Evolutionary conservation across 768 basidiomycete genomes (phyloP), one percentile per base, ranked within the genome.

Genomic region (Cyclocybe cylindracea): DNA sequence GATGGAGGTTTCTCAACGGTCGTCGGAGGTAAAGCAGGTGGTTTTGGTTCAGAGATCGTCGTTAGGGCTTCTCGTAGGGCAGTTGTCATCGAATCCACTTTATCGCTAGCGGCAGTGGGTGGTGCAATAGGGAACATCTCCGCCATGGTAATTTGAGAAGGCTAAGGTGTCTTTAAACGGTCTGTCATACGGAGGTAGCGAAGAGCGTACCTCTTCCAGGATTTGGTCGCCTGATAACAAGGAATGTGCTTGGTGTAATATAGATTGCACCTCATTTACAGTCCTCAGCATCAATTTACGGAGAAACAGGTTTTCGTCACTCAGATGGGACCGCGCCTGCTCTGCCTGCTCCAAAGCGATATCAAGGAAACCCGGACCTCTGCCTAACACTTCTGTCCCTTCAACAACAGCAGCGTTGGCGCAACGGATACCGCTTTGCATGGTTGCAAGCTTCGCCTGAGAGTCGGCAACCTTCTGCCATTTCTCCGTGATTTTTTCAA

Each of bases 311-410:
- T 87, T 91, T 63, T 94, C 89, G 35, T 85, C 81, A 31, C 72
- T 66, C 14, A 93, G 77, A 39, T 79, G 78, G 18, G 70, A 70
- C 36, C 87, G 74, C 1, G 87, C 82, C 45, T 76, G 74, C 64
- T 93, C 90, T 0, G 89, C 85, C 57, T 92, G 81, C 42, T 86
- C 84, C 33, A 93, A 72, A 5, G 89, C 85, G 31, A 79, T 68
- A 55, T 93, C 90, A 31, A 85, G 61, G 59, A 80, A 78, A 9
- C 76, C 77, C 45, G 77, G 75, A 1, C 82, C 80, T 62, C 74
- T 82, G 13, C 78, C 78, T 9, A 78, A 54, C 31, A 70, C 59
- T 46, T 76, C 77, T 44, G 70, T 66, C 7, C 77, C 80, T 9
- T 78, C 74, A 8, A 76, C 65, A 29, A 78, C 70, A 13, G 70